Conservation (phyloP, 345 rosid species). For the Euclidium syriacum region DNA sequence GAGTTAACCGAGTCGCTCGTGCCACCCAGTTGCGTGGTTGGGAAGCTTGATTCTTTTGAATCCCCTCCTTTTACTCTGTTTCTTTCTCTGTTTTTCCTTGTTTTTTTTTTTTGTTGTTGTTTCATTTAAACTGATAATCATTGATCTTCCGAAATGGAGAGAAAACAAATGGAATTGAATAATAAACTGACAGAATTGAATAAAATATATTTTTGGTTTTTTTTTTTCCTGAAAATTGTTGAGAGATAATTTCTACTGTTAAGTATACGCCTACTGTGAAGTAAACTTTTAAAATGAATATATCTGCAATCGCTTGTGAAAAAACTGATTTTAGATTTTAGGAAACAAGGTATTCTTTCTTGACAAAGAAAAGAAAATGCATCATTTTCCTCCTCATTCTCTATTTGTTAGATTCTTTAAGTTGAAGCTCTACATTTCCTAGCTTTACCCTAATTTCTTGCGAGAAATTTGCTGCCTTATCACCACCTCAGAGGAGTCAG, state of each 20-base stretch:
- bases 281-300: background rate
- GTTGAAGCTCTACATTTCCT: too few relatives aligned
- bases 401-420: too few relatives aligned
- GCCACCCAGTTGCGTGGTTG: constrained; percentile 88
- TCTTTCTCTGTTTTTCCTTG: background rate
- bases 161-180: constrained; percentile 18
- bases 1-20: constrained; percentile 90
- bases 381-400: too few relatives aligned
- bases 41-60: constrained; percentile 58
- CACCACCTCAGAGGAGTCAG: too few relatives aligned
- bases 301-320: too few relatives aligned
- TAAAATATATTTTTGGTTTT: background rate
- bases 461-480: too few relatives aligned
- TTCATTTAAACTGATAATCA: constrained; percentile 12
- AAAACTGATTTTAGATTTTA: too few relatives aligned
- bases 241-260: background rate
- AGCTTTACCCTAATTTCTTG: too few relatives aligned
- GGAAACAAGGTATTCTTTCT: too few relatives aligned
- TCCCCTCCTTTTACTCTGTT: constrained; percentile 1
- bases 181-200: constrained; percentile 19
- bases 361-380: too few relatives aligned
- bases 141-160: constrained; percentile 22
- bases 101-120: background rate
- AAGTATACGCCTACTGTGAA: background rate
- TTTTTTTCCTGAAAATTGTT: background rate